Evolutionary conservation across 75 land plant genomes (phyloP).

Genomic region (Selaginella moellendorffii): DNA sequence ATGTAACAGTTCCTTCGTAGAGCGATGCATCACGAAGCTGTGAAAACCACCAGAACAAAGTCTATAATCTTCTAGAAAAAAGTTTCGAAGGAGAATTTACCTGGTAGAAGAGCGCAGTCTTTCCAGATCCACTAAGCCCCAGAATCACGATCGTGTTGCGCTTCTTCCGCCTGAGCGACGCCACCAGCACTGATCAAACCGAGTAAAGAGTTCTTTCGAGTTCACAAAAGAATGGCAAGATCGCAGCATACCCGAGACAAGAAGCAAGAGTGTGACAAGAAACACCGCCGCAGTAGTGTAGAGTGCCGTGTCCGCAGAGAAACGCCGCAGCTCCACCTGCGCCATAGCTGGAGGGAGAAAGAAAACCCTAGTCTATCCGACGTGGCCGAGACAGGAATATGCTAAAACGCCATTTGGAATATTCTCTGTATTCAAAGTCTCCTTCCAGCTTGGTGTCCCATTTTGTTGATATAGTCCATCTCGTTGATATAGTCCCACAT

Average conservation of each 20-base stretch:
- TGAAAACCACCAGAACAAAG: neutral
- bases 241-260: neutral
- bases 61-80: neutral
- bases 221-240: neutral
- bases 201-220: neutral
- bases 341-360: too few relatives aligned
- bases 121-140: constrained; percentile 85
- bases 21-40: constrained; percentile 89
- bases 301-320: too few relatives aligned
- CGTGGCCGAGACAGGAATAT: too few relatives aligned
- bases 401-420: too few relatives aligned
- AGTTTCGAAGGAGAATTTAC: constrained; percentile 17
- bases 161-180: constrained; percentile 36
- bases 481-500: too few relatives aligned
- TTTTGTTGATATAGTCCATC: too few relatives aligned
- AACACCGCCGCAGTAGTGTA: neutral
- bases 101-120: constrained; percentile 85
- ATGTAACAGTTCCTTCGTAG: constrained; percentile 90
- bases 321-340: too few relatives aligned
- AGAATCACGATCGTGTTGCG: constrained; percentile 56
- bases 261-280: neutral
- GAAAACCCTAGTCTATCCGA: too few relatives aligned
- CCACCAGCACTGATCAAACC: constrained; percentile 31
- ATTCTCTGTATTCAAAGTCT: too few relatives aligned
- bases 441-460: too few relatives aligned